Conservation (phyloP, 176 grass and related monocot genomes). For the Calamus simplicifolius region DNA sequence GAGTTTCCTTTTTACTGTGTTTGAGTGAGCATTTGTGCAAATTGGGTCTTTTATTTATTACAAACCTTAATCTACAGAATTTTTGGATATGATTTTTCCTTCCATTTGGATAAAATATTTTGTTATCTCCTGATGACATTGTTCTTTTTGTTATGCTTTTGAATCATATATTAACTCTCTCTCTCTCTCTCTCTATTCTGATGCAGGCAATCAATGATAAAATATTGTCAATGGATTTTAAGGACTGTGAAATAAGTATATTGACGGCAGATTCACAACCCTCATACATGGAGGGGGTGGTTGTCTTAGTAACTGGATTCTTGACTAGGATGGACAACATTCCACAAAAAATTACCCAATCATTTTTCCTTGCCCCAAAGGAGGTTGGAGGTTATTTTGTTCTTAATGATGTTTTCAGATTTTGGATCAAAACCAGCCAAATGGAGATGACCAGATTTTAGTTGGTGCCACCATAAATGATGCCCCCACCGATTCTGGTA, state of each 20-base stretch:
- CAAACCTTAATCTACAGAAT: too few relatives aligned
- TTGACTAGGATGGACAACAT: constrained; percentile 42
- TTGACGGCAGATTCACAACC: constrained; percentile 66
- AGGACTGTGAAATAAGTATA: constrained; percentile 62
- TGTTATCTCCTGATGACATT: too few relatives aligned
- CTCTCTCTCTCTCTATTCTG: constrained; percentile 11
- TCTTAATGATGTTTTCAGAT: constrained; percentile 50
- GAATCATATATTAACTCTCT: too few relatives aligned
- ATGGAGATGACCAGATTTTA: neutral
- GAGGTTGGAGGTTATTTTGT: constrained; percentile 79
- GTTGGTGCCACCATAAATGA: neutral
- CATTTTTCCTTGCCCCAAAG: constrained; percentile 91
- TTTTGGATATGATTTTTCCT: too few relatives aligned
- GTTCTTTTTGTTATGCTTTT: too few relatives aligned
- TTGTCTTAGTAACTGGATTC: constrained; percentile 76
- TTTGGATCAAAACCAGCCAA: neutral
- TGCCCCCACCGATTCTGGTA: neutral
- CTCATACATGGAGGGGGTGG: constrained; percentile 58
- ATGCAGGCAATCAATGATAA: constrained; percentile 62
- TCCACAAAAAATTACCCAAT: constrained; percentile 58
- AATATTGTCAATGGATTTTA: constrained; percentile 67
- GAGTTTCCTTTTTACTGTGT: too few relatives aligned
- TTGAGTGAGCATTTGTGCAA: too few relatives aligned
- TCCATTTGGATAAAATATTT: too few relatives aligned
- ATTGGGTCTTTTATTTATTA: too few relatives aligned